These are phyloP conservation scores for Blastomyces gilchristii DNA, from an alignment of 2,329 filamentous ascomycete species.

Conservation along the genomic window DNA sequence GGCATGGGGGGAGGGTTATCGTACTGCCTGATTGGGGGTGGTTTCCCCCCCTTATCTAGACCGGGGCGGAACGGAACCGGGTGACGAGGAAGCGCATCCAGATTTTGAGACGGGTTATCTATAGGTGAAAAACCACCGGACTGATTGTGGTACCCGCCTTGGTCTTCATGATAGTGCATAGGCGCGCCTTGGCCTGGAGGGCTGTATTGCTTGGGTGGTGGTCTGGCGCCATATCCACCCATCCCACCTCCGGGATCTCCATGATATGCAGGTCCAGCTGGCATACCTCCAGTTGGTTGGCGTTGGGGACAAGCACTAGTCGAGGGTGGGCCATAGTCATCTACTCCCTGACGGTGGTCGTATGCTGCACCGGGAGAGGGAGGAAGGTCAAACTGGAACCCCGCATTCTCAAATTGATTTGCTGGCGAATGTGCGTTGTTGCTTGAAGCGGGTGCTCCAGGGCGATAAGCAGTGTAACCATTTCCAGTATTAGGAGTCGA, in stretches of 20 bases:
- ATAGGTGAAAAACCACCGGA: slow-evolving; percentile 14
- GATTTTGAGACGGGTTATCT: slow-evolving; percentile 30
- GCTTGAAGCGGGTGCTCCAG: slow-evolving; percentile 20
- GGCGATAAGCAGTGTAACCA: slow-evolving; percentile 31
- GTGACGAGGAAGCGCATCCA: slow-evolving; percentile 47
- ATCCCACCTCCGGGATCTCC: slow-evolving; percentile 16
- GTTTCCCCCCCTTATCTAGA: slow-evolving; percentile 37
- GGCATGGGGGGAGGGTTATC: slow-evolving; percentile 32
- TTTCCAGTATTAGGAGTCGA: slow-evolving; percentile 14
- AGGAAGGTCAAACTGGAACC: slow-evolving; percentile 65
- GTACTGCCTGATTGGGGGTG: slow-evolving; percentile 45
- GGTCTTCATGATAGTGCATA: slow-evolving; percentile 11
- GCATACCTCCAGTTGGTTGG: slow-evolving; percentile 13
- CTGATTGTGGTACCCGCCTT: slow-evolving; percentile 12
- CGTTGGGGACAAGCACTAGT: slow-evolving; percentile 7
- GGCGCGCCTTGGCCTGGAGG: slow-evolving; percentile 14
- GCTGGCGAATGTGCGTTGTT: slow-evolving; percentile 32
- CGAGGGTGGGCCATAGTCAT: slow-evolving; percentile 16
- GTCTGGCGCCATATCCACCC: slow-evolving; percentile 15
- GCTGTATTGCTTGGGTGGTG: slow-evolving; percentile 12
- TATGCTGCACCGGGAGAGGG: slow-evolving; percentile 8
- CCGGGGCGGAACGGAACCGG: slow-evolving; percentile 47
- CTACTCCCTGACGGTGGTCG: slow-evolving; percentile 12
- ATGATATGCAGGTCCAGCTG: slow-evolving; percentile 9
- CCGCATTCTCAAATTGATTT: slow-evolving; percentile 38